Conservation (phyloP, 495 filamentous ascomycete genomes). For the Podospora sp. region DNA sequence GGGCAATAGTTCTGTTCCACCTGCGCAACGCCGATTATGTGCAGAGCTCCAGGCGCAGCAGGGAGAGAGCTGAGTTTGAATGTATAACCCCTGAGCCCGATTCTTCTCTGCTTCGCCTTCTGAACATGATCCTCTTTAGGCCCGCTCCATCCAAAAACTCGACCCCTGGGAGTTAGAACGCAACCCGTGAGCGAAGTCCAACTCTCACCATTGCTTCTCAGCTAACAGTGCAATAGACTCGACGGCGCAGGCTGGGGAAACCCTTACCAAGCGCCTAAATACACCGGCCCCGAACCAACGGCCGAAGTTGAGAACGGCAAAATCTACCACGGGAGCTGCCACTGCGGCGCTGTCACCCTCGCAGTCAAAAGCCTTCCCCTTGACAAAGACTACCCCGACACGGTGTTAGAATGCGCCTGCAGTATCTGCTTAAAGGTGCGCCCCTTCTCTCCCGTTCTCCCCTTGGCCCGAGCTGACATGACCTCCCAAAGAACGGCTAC, state of each 20-base stretch:
- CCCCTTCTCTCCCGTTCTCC: not conserved
- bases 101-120: too few species aligned
- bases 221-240: constrained; percentile 26
- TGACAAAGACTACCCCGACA: constrained; percentile 29
- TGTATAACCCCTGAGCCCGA: not conserved
- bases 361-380: constrained; percentile 41
- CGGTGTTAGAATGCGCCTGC: constrained; percentile 41
- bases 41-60: not conserved
- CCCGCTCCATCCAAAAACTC: constrained; percentile 38
- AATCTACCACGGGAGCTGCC: constrained; percentile 53
- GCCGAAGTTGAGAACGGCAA: constrained; percentile 40
- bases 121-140: constrained; percentile 12
- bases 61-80: not conserved
- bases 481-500: constrained; percentile 18
- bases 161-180: constrained; percentile 39
- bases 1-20: constrained; percentile 46
- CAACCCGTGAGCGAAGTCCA: constrained; percentile 29
- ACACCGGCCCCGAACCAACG: constrained; percentile 44
- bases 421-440: constrained; percentile 45
- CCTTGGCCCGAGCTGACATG: not conserved
- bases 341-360: constrained; percentile 53
- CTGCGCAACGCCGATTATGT: constrained; percentile 41
- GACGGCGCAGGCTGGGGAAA: constrained; percentile 37
- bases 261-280: constrained; percentile 38
- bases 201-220: not conserved